These are phyloP conservation scores for Plantago coronopus DNA, from an alignment of 305 asterid species.

Conservation along the genomic window DNA sequence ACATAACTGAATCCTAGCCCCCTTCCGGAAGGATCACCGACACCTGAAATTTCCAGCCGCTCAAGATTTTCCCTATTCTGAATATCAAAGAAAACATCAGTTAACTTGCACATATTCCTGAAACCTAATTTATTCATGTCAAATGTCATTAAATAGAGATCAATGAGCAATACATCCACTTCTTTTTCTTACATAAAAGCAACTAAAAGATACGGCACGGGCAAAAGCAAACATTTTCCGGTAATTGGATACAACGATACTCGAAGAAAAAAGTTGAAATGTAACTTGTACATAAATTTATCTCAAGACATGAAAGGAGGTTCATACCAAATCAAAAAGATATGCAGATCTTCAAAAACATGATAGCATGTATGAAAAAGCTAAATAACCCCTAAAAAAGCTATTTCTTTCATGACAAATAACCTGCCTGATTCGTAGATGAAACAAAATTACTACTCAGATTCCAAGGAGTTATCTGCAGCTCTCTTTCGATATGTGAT, in stretches of 20 bases:
- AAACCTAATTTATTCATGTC: neutral
- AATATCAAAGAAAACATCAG: conserved; percentile 20
- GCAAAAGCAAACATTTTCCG: too few species aligned
- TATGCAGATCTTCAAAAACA: neutral
- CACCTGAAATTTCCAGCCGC: conserved; percentile 96
- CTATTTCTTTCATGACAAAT: neutral
- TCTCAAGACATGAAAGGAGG: too few species aligned
- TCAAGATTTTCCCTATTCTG: conserved; percentile 96
- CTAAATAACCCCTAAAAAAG: too few species aligned
- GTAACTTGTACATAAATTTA: conserved; percentile 8
- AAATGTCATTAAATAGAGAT: neutral
- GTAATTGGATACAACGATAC: too few species aligned
- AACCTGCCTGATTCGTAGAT: conserved; percentile 83
- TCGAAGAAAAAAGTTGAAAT: neutral
- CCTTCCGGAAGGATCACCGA: conserved; percentile 99
- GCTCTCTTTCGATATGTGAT: conserved; percentile 97
- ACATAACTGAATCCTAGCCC: conserved; percentile 99
- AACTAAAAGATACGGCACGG: too few species aligned
- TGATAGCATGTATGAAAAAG: too few species aligned
- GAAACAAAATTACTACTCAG: conserved; percentile 93
- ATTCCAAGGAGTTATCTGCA: conserved; percentile 99
- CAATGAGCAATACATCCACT: neutral
- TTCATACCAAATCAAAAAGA: neutral
- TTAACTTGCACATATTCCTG: conserved; percentile 12
- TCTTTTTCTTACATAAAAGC: too few species aligned